These are phyloP conservation scores for Lippia alba DNA, from an alignment of 305 asterid species.

Conservation along the genomic window DNA sequence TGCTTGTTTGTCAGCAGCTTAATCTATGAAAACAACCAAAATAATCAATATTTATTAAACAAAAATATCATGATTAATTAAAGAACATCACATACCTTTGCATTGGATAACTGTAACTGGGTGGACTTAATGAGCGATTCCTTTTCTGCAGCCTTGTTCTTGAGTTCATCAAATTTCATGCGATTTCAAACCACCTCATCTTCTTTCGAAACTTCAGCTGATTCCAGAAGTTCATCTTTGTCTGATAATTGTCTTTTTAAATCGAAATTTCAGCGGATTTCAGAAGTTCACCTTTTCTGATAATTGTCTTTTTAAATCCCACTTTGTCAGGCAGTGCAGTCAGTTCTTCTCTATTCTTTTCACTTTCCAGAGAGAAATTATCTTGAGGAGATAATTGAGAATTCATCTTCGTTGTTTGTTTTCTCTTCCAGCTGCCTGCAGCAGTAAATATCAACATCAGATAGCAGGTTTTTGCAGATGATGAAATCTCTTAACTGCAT, in stretches of 20 bases:
- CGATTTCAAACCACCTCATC: slow-evolving; percentile 59
- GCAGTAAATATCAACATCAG: slow-evolving; percentile 41
- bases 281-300: slow-evolving; percentile 81
- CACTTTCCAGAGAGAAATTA: slow-evolving; percentile 49
- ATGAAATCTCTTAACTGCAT: neutral
- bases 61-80: too few relatives aligned
- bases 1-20: slow-evolving; percentile 98
- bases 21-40: slow-evolving; percentile 47
- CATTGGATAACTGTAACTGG: slow-evolving; percentile 81
- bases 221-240: slow-evolving; percentile 77
- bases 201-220: slow-evolving; percentile 60
- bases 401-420: slow-evolving; percentile 47
- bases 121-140: slow-evolving; percentile 67
- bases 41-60: neutral
- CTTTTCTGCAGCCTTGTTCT: slow-evolving; percentile 65
- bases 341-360: slow-evolving; percentile 82
- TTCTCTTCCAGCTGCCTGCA: slow-evolving; percentile 69
- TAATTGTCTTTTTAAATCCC: slow-evolving; percentile 67
- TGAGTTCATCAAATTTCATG: slow-evolving; percentile 57
- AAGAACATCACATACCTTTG: slow-evolving; percentile 55
- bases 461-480: neutral
- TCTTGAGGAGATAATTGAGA: slow-evolving; percentile 56
- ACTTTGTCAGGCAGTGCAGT: slow-evolving; percentile 63
- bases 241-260: slow-evolving; percentile 69
- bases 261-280: slow-evolving; percentile 72